Evolutionary conservation across 176 grass and related monocot genomes (phyloP).

Genomic region (bread wheat (Triticum aestivum)): IWGSC_CS_RefSeq_v2.1 NC_057802.1:163449742-163450241

Average conservation of each 20-base stretch:
- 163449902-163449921: conserved; percentile 6
- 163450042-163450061: conserved; percentile 98
- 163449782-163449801: neutral
- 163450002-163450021: conserved; percentile 22
- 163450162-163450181: neutral
- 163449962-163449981: conserved; percentile 50
- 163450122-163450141: neutral
- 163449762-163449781: neutral
- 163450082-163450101: conserved; percentile 85
- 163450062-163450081: conserved; percentile 96
- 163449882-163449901: conserved; percentile 13
- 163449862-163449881: conserved; percentile 69
- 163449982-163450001: conserved; percentile 25
- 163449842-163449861: neutral
- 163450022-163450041: conserved; percentile 40
- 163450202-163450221: neutral
- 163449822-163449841: neutral
- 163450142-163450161: conserved; percentile 28
- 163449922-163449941: conserved; percentile 22
- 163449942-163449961: conserved; percentile 47
- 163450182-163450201: conserved; percentile 1
- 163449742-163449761: neutral
- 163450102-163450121: conserved; percentile 51
- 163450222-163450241: conserved; percentile 65
- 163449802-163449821: neutral